phyloP scores from a whole-genome alignment of 257 asterid genomes.

The Ajuga chamaepitys region DNA sequence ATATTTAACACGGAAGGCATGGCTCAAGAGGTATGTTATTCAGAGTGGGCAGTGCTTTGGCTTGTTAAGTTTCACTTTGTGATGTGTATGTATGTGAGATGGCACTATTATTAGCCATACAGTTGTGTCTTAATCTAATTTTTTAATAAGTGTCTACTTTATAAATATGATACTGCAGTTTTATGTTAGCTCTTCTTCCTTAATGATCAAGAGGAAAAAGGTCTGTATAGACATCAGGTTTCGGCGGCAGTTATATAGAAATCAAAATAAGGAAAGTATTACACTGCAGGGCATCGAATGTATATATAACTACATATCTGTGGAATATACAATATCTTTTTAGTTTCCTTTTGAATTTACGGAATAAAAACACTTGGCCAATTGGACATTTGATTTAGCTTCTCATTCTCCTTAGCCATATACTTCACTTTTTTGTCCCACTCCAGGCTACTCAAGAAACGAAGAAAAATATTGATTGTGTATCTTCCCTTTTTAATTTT shows the following conservation, averaged over 20 bases:
- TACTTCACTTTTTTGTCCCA: not conserved
- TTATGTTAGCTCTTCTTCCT: constrained; percentile 2
- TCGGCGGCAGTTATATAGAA: not conserved
- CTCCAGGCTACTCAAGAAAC: not conserved
- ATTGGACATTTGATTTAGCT: not conserved
- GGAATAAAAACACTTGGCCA: not conserved
- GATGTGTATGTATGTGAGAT: constrained; percentile 12
- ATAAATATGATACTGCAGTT: not conserved
- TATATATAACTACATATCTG: not conserved
- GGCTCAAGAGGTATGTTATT: constrained; percentile 59
- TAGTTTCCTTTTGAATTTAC: not conserved
- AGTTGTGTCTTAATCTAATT: not conserved
- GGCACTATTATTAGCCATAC: not conserved
- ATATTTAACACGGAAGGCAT: constrained; percentile 60
- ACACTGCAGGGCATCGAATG: not conserved
- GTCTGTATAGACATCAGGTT: not conserved
- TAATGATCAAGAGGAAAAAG: not conserved
- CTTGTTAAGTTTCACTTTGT: not conserved
- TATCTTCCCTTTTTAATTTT: not conserved
- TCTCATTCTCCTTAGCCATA: not conserved
- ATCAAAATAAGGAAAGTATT: not conserved
- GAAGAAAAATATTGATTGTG: not conserved
- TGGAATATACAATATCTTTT: not conserved
- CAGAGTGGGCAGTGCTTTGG: not conserved
- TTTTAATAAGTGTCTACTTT: not conserved